Base-by-base conservation (phyloP, 805 yeast genomes). In the Yamadazyma phyllophila region DNA sequence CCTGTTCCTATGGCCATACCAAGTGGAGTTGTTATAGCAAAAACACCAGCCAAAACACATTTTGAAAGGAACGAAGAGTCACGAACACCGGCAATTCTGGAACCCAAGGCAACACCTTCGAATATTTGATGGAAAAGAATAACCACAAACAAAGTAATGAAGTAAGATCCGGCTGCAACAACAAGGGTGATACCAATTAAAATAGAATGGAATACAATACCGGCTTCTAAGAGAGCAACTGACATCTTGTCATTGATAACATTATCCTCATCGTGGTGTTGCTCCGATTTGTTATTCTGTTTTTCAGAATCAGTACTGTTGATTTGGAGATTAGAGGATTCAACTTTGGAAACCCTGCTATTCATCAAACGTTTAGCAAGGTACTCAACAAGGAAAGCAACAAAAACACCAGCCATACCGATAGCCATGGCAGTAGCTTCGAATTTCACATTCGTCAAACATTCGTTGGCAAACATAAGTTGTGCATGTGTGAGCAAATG, bases 1-100 rank as follows among this genome's bases (percentile, higher is more conserved):
- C 66, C 68, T 36, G 58, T 57, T 24, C 68, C 68, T 24, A 63
- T 63, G 8, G 65, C 67, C 63, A 62, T 63, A 26, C 65, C 63
- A 30, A 63, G 43, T 11, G 68, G 66, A 7, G 67, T 62, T 33
- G 58, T 56, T 9, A 60, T 13, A 2, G 61, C 53, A 46, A 51
- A 63, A 5, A 42, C 44, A 1, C 41, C 33, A 10, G 60, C 65
- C 62, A 63, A 59, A 14, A 52, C 4, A 12, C 15, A 50, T 16
- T 46, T 60, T 55, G 43, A 29, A 4, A 7, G 7, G 26, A 33
- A 17, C 3, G 31, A 11, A n/a, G 13, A 29, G 31, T 29, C 7
- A 7, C 16, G 16, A 10, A 43, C 11, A n/a, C 36, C 56, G 3
- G 57, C 56, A 30, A 63, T 55, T 46, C 65, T 53, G 2, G 66